Evolutionary conservation across 768 basidiomycete genomes (phyloP).

Genomic region (Termitomyces sp.): DNA sequence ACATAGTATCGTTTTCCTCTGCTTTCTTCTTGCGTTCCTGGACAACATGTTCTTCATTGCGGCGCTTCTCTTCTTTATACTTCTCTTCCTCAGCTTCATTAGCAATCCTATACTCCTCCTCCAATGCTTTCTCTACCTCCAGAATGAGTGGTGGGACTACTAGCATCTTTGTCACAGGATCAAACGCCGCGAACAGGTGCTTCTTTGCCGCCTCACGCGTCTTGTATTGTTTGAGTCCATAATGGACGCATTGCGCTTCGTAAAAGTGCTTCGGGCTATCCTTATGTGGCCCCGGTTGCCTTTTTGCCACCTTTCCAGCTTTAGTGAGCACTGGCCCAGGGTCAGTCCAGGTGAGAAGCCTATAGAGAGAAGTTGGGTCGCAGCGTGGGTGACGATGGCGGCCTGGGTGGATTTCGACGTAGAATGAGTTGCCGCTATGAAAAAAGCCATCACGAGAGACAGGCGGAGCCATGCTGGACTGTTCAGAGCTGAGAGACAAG

Average conservation of each 20-base stretch:
- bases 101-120: slow-evolving; percentile 18
- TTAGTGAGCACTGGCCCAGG: slow-evolving; percentile 23
- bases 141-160: slow-evolving; percentile 19
- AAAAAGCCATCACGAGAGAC: not conserved
- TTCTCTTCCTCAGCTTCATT: slow-evolving; percentile 15
- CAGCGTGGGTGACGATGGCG: not conserved
- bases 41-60: not conserved
- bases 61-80: slow-evolving; percentile 9
- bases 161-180: slow-evolving; percentile 12
- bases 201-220: slow-evolving; percentile 23
- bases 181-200: slow-evolving; percentile 20
- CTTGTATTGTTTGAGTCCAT: slow-evolving; percentile 23
- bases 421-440: not conserved
- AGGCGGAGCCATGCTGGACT: not conserved
- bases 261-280: slow-evolving; percentile 24
- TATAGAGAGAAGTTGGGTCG: not conserved
- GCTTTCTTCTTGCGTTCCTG: slow-evolving; percentile 2
- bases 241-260: slow-evolving; percentile 24
- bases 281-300: slow-evolving; percentile 21
- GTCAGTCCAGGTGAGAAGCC: not conserved
- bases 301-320: slow-evolving; percentile 23
- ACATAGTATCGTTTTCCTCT: slow-evolving; percentile 9
- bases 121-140: slow-evolving; percentile 18
- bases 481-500: no score
- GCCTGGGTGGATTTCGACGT: not conserved